Evolutionary conservation across 257 asterid species (phyloP), one percentile per base, ranked within the genome.

Genomic region (Fraxinus americana): DNA sequence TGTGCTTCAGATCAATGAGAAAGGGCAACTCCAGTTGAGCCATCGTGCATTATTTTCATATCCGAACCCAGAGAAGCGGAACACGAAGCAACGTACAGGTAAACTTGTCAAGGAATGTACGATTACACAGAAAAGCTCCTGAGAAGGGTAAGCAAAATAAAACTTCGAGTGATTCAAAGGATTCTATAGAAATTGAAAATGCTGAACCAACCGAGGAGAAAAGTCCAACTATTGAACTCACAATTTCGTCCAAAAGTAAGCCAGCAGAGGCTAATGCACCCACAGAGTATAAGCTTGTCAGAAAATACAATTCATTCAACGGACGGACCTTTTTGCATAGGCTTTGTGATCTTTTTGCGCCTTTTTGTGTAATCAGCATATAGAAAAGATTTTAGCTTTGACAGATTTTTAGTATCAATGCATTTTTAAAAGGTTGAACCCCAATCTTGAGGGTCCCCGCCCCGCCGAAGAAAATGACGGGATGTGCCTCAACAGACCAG

Each of bases 41-140:
- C 94, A 88, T 29, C 98, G 98, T 68, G 98, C 94, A 52, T 87
- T 95, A 82, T 97, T 95, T 84, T 96, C 99, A n/a, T 91, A 95
- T 30, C 71, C 89, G 16, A 81, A 81, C 78, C 81, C 91, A 61
- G 96, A 86, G 81, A 90, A 89, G 27, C 63, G 76, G 2, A 83
- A 77, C 75, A 10, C 88, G 65, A 90, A 86, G 81, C 90, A 84
- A 77, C 86, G 66, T 10, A 79, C 74, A 48, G 88, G 72, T 59
- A 77, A 48, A 85, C 84, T 79, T 35, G 27, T 69, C 63, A 83
- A 83, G 76, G 89, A 85, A 72, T 80, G 73, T 76, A 70, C 78
- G 32, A 86, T 45, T 79, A 29, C 86, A 43, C 88, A 72, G 54
- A 85, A 72, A 72, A 77, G 38, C 86, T 72, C 69, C 75, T 23